Evolutionary conservation across 2,329 filamentous ascomycete genomes (phyloP).

Genomic region (Sarocladium kiliense): DNA sequence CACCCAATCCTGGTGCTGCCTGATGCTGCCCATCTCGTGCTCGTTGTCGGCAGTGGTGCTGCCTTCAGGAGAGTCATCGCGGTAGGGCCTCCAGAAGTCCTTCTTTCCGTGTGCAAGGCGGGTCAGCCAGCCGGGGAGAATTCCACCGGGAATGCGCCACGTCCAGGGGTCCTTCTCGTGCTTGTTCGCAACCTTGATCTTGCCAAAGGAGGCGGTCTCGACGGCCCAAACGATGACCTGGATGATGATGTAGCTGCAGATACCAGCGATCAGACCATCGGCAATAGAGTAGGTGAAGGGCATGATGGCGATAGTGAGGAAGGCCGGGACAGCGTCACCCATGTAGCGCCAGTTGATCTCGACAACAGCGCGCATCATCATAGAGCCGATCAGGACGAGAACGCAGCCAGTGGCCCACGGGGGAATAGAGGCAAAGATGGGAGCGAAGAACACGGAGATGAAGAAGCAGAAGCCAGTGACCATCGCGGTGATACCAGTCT

Average conservation of each 20-base stretch:
- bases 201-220: conserved; percentile 56
- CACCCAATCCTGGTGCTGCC: conserved; percentile 5
- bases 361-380: conserved; percentile 69
- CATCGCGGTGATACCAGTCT: conserved; percentile 63
- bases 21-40: conserved; percentile 2
- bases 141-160: conserved; percentile 63
- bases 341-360: conserved; percentile 82
- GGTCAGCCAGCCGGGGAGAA: conserved; percentile 63
- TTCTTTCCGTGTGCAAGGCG: conserved; percentile 57
- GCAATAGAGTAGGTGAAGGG: conserved; percentile 81
- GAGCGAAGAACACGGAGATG: conserved; percentile 63
- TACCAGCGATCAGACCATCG: conserved; percentile 73
- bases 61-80: conserved; percentile 4
- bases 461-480: conserved; percentile 61
- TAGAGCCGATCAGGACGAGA: conserved; percentile 69
- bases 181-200: conserved; percentile 64
- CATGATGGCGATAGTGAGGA: conserved; percentile 73
- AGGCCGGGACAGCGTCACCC: conserved; percentile 73
- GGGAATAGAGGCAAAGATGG: conserved; percentile 66
- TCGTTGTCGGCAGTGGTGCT: conserved; percentile 1
- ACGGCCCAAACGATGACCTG: conserved; percentile 62
- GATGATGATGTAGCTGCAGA: conserved; percentile 65
- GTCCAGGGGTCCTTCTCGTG: conserved; percentile 70
- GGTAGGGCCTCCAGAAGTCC: conserved; percentile 53
- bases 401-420: conserved; percentile 74